A percentile compares a stretch with the other conserved stretches of the same genome.
Evolutionary conservation across 345 rosid species (phyloP).

Genomic region (Dipteronia dyeriana): DNA sequence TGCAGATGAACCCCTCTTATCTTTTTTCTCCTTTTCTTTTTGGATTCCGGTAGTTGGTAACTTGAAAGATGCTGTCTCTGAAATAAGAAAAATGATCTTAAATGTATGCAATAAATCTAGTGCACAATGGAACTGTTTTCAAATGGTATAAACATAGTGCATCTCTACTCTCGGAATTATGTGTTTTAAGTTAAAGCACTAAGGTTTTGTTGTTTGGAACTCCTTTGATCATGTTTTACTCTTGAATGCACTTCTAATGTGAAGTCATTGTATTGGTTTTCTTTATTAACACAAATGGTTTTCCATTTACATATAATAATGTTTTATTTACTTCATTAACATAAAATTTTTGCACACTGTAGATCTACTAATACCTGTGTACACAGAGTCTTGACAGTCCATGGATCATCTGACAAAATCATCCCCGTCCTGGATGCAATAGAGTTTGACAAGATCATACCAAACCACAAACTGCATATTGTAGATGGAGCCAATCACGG

Average conservation of each 20-base stretch:
- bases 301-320: too few relatives aligned
- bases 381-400: slow-evolving; percentile 73
- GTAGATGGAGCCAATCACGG: slow-evolving; percentile 68
- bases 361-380: background rate
- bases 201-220: background rate
- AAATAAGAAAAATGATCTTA: too few relatives aligned
- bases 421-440: slow-evolving; percentile 66
- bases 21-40: background rate
- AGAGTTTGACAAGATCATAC: slow-evolving; percentile 69
- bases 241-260: background rate
- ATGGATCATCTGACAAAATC: slow-evolving; percentile 61
- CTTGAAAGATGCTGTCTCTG: too few relatives aligned
- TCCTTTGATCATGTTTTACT: too few relatives aligned
- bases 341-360: background rate
- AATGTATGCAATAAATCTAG: background rate
- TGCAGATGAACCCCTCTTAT: background rate
- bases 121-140: background rate
- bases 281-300: background rate
- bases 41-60: too few relatives aligned
- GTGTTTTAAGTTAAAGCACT: background rate
- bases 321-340: slow-evolving; percentile 1
- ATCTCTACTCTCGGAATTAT: background rate
- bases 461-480: slow-evolving; percentile 60
- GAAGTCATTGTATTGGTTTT: background rate
- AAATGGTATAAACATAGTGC: background rate